These are phyloP conservation scores for Phytophthora quininea DNA, from an alignment of 352 stramenopile genomes.

Conservation along the genomic window DNA sequence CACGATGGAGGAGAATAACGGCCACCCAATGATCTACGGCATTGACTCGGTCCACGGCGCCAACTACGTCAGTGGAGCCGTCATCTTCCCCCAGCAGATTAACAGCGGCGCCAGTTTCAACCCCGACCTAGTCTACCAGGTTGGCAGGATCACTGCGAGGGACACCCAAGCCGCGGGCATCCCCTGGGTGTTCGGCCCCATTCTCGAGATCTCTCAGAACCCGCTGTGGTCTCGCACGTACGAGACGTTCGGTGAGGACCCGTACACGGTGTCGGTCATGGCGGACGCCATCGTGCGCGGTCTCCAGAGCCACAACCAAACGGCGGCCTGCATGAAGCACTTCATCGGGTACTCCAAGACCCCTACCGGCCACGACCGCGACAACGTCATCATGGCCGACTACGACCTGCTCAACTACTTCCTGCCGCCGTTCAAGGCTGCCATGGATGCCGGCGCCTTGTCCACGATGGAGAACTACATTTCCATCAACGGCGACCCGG, in stretches of 20 bases:
- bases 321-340: constrained; percentile 88
- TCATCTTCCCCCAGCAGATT: constrained; percentile 89
- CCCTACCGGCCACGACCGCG: constrained; percentile 75
- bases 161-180: constrained; percentile 88
- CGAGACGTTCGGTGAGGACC: constrained; percentile 94
- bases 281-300: constrained; percentile 57
- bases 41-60: constrained; percentile 90
- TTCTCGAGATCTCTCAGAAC: constrained; percentile 83
- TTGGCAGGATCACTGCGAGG: constrained; percentile 72
- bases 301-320: constrained; percentile 68
- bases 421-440: constrained; percentile 76
- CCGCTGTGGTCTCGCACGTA: constrained; percentile 88
- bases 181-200: constrained; percentile 88
- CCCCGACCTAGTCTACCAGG: constrained; percentile 57
- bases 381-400: constrained; percentile 64
- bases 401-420: constrained; percentile 87
- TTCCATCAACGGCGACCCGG: constrained; percentile 89
- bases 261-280: constrained; percentile 32
- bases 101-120: constrained; percentile 91
- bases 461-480: constrained; percentile 94
- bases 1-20: constrained; percentile 59
- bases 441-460: constrained; percentile 71
- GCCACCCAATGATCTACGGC: constrained; percentile 79
- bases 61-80: constrained; percentile 79
- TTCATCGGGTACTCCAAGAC: constrained; percentile 85